Conservation (phyloP, 2,329 filamentous ascomycete species). For the Fusarium mexicanum region DNA sequence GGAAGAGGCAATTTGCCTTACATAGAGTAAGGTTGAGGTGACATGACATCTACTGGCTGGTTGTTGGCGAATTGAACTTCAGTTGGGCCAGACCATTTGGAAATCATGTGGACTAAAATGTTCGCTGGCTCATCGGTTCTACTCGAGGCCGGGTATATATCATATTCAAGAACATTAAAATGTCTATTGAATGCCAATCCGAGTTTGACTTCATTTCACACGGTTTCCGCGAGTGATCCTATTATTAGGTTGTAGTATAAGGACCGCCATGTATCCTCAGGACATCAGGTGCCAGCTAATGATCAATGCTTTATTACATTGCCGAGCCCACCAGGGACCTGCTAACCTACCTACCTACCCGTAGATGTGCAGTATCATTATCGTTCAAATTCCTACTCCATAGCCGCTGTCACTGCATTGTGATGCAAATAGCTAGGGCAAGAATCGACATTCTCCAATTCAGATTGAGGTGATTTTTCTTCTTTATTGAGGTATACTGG, state of each 20-base stretch:
- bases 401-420: not conserved
- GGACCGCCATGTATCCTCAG: conserved; percentile 23
- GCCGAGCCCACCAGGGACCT: conserved; percentile 26
- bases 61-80: conserved; percentile 24
- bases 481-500: not conserved
- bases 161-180: not conserved
- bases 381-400: not conserved
- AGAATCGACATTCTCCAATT: not conserved
- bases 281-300: conserved; percentile 34
- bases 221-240: not conserved
- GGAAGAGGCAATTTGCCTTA: conserved; percentile 12
- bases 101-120: conserved; percentile 27
- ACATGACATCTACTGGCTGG: conserved; percentile 26
- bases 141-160: not conserved
- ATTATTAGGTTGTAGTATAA: not conserved
- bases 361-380: too few relatives aligned
- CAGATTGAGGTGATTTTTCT: not conserved
- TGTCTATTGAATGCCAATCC: not conserved
- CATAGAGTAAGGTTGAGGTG: conserved; percentile 34
- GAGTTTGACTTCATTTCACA: not conserved
- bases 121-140: conserved; percentile 2
- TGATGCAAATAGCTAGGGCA: not conserved
- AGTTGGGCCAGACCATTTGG: conserved; percentile 28
- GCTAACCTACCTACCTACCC: not conserved
- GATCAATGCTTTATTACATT: conserved; percentile 33